phyloP scores from a whole-genome alignment of 345 rosid species.

The Eutrema heterophyllum region DNA sequence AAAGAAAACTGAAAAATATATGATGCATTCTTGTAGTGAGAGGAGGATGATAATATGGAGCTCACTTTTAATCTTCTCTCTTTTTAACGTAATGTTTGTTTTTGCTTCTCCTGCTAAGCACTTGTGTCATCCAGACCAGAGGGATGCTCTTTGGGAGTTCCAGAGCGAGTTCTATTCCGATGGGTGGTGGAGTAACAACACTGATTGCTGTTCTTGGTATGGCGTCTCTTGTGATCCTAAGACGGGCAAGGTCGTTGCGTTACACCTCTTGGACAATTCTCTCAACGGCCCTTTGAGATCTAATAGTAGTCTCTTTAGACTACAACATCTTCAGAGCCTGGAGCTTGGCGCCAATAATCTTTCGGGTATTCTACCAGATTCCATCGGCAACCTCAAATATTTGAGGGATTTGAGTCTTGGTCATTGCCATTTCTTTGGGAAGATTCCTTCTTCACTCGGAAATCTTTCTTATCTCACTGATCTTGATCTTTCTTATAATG shows the following conservation, averaged over 20 bases:
- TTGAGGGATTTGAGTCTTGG: neutral
- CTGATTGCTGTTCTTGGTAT: constrained; percentile 17
- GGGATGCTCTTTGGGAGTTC: constrained; percentile 4
- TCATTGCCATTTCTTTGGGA: constrained; percentile 6
- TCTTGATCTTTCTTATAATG: constrained; percentile 27
- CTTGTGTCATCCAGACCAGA: constrained; percentile 1
- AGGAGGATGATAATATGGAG: neutral
- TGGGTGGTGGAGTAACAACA: neutral
- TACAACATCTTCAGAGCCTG: neutral
- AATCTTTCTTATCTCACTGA: constrained; percentile 24
- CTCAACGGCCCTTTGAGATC: neutral
- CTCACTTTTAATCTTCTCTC: neutral
- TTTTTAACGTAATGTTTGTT: neutral
- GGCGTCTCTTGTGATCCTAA: constrained; percentile 17
- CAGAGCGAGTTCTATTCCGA: neutral
- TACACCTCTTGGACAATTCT: neutral
- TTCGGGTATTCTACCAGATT: constrained; percentile 16
- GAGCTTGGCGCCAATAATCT: neutral
- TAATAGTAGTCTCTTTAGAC: neutral
- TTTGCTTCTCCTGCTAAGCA: neutral
- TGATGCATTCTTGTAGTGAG: neutral
- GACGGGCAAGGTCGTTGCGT: neutral
- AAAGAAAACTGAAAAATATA: neutral
- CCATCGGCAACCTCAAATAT: constrained; percentile 8
- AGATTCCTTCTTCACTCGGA: constrained; percentile 23